These are phyloP conservation scores for Fusarium staphyleae DNA, from an alignment of 2,329 filamentous ascomycete genomes.

Conservation along the genomic window DNA sequence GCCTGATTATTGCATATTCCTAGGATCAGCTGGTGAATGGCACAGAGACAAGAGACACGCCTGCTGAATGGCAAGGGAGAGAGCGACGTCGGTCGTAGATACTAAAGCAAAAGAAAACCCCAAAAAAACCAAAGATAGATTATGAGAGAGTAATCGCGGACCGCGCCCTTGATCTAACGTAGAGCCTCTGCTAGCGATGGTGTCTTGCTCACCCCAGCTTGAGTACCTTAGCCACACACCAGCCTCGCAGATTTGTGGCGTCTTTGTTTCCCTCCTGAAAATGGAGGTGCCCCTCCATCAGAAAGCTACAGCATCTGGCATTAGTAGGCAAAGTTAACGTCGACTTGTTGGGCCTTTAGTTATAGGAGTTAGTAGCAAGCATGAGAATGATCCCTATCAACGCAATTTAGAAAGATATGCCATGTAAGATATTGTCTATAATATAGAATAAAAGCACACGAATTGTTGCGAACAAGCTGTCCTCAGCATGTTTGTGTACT, in stretches of 20 bases:
- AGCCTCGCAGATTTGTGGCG: conserved; percentile 24
- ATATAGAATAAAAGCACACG: no score
- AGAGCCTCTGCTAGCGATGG: conserved; percentile 23
- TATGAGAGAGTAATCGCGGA: conserved; percentile 23
- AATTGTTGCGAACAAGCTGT: no score
- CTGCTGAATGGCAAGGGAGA: conserved; percentile 1
- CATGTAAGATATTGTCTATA: no score
- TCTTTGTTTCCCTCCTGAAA: neutral
- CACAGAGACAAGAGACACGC: neutral
- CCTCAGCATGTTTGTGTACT: no score
- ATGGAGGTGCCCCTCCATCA: conserved; percentile 10
- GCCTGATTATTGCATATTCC: neutral
- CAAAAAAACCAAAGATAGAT: no score
- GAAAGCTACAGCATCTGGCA: neutral
- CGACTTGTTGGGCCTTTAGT: neutral
- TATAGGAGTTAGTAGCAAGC: neutral
- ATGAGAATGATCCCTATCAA: neutral
- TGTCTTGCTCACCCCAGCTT: conserved; percentile 16
- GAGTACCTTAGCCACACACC: conserved; percentile 13
- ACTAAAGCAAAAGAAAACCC: neutral
- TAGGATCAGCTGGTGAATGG: neutral
- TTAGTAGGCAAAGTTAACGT: no score
- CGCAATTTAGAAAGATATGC: no score
- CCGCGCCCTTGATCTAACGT: conserved; percentile 11
- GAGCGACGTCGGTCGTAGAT: conserved; percentile 1